Percentiles rank a stretch among this genome's conserved stretches.
Evolutionary conservation across 2,329 filamentous ascomycete genomes (phyloP).

Genomic region (Ophiostoma populinum): DNA sequence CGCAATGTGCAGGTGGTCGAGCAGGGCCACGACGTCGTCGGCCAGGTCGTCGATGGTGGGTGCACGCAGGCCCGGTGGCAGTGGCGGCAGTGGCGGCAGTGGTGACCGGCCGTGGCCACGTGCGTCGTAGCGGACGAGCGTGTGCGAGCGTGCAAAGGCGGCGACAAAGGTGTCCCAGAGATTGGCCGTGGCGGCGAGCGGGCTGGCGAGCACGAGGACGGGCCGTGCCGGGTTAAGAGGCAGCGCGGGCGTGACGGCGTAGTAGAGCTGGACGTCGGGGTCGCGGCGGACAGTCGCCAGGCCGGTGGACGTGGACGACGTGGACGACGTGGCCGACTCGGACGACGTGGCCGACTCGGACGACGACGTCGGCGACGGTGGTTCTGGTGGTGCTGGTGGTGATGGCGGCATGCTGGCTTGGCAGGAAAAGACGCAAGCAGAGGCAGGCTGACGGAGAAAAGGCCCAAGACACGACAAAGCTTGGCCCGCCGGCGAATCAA

Average conservation of each 20-base stretch:
- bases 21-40: conserved; percentile 3
- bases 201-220: conserved; percentile 4
- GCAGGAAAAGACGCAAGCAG: too few relatives aligned
- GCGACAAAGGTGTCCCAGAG: conserved; percentile 5
- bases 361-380: too few relatives aligned
- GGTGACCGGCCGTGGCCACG: conserved; percentile 6
- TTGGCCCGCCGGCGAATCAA: too few relatives aligned
- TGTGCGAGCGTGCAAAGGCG: conserved; percentile 6
- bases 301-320: conserved; percentile 19
- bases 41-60: conserved; percentile 4
- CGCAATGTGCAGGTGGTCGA: background rate
- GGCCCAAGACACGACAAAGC: too few relatives aligned
- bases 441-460: too few relatives aligned
- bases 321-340: conserved; percentile 29
- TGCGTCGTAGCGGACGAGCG: conserved; percentile 6
- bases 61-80: background rate
- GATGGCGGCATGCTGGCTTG: too few relatives aligned
- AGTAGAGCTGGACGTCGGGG: conserved; percentile 7
- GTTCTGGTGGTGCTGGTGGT: too few relatives aligned
- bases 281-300: conserved; percentile 3
- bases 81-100: conserved; percentile 1
- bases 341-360: too few relatives aligned
- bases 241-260: conserved; percentile 3
- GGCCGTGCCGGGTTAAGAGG: conserved; percentile 4
- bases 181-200: background rate